phyloP scores from a whole-genome alignment of 2,329 filamentous ascomycete genomes.

The Pleoardoris graminearum region DNA sequence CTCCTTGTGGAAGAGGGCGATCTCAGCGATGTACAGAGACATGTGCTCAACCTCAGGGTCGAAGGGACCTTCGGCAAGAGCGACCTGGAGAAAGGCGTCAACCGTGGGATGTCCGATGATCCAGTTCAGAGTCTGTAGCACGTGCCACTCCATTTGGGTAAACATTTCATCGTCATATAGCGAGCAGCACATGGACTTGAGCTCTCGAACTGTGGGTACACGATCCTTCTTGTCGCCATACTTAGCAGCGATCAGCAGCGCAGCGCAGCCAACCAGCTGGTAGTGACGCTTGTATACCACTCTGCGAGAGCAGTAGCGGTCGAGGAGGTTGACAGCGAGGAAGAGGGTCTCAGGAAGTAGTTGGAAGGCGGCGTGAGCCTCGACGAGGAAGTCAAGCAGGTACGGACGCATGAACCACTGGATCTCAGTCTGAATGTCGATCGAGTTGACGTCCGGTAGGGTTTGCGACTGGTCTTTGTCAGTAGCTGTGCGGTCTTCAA shows the following conservation, averaged over 20 bases:
- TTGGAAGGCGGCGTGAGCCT: slow-evolving; percentile 93
- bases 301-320: slow-evolving; percentile 95
- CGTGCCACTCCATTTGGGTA: slow-evolving; percentile 99
- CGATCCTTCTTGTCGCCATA: slow-evolving; percentile 98
- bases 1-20: slow-evolving; percentile 93
- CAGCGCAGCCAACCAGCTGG: slow-evolving; percentile 93
- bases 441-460: slow-evolving; percentile 92
- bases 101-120: slow-evolving; percentile 93
- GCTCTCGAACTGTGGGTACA: slow-evolving; percentile 93
- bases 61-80: slow-evolving; percentile 72
- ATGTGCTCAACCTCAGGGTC: slow-evolving; percentile 92
- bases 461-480: slow-evolving; percentile 68
- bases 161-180: slow-evolving; percentile 99
- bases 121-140: slow-evolving; percentile 96
- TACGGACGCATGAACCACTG: slow-evolving; percentile 99
- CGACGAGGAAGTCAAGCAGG: slow-evolving; percentile 95
- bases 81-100: slow-evolving; percentile 88
- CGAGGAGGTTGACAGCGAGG: slow-evolving; percentile 92
- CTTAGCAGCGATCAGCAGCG: slow-evolving; percentile 94
- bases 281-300: slow-evolving; percentile 99
- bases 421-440: slow-evolving; percentile 98
- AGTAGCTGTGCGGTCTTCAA: slow-evolving; percentile 23
- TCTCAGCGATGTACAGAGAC: slow-evolving; percentile 91
- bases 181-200: slow-evolving; percentile 99
- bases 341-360: slow-evolving; percentile 94